These are phyloP conservation scores for Talaromyces sp. DNA, from an alignment of 2,329 filamentous ascomycete species.

Conservation along the genomic window DNA sequence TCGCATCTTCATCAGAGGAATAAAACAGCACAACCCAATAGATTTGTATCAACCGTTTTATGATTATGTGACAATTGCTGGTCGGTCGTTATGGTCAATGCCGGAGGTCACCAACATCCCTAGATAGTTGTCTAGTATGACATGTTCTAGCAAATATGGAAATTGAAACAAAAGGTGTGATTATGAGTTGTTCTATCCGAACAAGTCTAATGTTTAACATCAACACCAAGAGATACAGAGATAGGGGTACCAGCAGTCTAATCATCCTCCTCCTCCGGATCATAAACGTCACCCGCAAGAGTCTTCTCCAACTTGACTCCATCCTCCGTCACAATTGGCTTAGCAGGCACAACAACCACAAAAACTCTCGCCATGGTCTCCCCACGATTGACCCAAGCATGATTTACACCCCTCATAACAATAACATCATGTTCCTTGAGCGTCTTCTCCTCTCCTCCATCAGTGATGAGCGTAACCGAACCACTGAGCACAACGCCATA, in stretches of 20 bases:
- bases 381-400: conserved; percentile 47
- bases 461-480: conserved; percentile 28
- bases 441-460: conserved; percentile 31
- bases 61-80: background rate
- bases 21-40: background rate
- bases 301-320: conserved; percentile 42
- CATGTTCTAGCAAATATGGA: background rate
- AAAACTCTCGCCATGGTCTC: conserved; percentile 40
- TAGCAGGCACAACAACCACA: conserved; percentile 43
- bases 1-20: background rate
- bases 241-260: background rate
- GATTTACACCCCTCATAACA: conserved; percentile 43
- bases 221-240: background rate
- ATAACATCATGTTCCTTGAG: conserved; percentile 31
- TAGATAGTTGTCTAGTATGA: too few species aligned
- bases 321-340: conserved; percentile 41
- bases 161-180: background rate
- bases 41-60: background rate
- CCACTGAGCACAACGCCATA: conserved; percentile 33
- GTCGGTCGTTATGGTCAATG: background rate
- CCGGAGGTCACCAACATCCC: background rate
- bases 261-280: conserved; percentile 25
- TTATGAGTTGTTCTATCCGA: background rate
- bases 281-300: conserved; percentile 24
- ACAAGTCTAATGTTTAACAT: background rate